A percentile compares a stretch with the other conserved stretches of the same genome.
Conservation (phyloP, 2,329 filamentous ascomycete genomes). For the Camillea tinctor region DNA sequence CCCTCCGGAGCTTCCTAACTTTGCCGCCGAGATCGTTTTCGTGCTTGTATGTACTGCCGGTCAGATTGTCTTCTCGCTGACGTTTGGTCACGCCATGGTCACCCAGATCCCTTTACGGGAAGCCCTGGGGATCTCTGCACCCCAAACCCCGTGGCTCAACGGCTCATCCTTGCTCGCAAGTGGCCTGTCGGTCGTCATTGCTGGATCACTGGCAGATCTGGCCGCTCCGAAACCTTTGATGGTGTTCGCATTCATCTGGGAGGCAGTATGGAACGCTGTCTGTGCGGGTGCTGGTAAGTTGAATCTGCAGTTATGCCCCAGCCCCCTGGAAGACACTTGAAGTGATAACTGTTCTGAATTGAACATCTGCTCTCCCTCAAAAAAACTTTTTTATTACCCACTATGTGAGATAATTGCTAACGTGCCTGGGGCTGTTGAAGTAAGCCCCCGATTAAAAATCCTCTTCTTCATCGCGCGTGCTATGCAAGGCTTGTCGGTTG, state of each 20-base stretch:
- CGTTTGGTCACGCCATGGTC: conserved; percentile 40
- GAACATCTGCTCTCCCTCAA: no score
- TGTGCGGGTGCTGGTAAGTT: conserved; percentile 28
- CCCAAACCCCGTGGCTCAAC: conserved; percentile 41
- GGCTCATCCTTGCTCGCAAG: conserved; percentile 41
- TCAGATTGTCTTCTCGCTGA: conserved; percentile 41
- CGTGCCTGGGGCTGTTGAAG: no score
- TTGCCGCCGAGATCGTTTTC: conserved; percentile 39
- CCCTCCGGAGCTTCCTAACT: conserved; percentile 39
- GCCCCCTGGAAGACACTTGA: no score
- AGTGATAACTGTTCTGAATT: no score
- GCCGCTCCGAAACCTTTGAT: conserved; percentile 40
- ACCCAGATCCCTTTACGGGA: conserved; percentile 37
- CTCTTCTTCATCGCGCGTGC: conserved; percentile 37
- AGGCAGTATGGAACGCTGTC: conserved; percentile 39
- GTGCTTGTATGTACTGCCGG: conserved; percentile 42
- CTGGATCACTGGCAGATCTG: conserved; percentile 35
- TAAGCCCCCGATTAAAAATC: conserved; percentile 34
- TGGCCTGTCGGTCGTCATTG: conserved; percentile 42
- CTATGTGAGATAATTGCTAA: no score
- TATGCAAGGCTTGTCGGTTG: conserved; percentile 37
- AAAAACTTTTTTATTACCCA: no score
- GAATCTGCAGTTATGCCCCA: no score
- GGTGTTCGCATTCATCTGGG: conserved; percentile 42
- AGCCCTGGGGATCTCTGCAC: conserved; percentile 38